Base-by-base conservation (phyloP, 495 filamentous ascomycete species). In the Xylaria acuta region DNA sequence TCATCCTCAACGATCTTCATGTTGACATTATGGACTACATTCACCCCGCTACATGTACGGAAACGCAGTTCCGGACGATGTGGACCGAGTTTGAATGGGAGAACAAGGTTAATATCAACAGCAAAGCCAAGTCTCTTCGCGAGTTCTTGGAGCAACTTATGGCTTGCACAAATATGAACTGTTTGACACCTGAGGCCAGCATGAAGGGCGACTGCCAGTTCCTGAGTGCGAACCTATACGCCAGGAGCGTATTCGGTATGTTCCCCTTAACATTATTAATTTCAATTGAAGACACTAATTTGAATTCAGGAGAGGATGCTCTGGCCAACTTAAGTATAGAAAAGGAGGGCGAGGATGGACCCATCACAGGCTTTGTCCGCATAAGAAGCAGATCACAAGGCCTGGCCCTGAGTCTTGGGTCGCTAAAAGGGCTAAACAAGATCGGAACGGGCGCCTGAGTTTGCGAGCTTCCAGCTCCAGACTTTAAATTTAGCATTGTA, bases 21-120 rank as follows among this genome's bases (percentile, higher is more conserved):
- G 96, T 98, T 72, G 97, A 99, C 80, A 98, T 99, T 77, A 99
- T 99, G 97, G 97, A 99, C 82, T 99, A 99, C 83, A 99, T 99
- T 76, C 95, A 98, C 77, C 97, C 97, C 9, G 97, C 96, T 16
- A 88, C 93, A 53, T 99, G 97, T 86, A 95, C 93, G 18, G 97
- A 99, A 86, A 98, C 95, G 43, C 94, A 98, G 78, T 99, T 99
- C 90, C 89, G 97, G 45, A 97, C 94, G 30, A 99, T 99, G 97
- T 99, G 97, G 97, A 98, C 97, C 41, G 97, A 99, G 78, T 99
- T 99, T 73, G 97, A 99, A 82, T 99, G 97, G 97, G 97, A 99
- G 87, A 99, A 99, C 86, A 99, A 99, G 88, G 96, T 99, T 78
- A 98, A 98, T 84, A 98, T 98, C 84, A 97, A 97, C 82, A 94